A percentile compares a stretch with the other conserved stretches of the same genome.
phyloP scores from a whole-genome alignment of 2,329 filamentous ascomycete genomes.

The Lecanicillium sp. region DNA sequence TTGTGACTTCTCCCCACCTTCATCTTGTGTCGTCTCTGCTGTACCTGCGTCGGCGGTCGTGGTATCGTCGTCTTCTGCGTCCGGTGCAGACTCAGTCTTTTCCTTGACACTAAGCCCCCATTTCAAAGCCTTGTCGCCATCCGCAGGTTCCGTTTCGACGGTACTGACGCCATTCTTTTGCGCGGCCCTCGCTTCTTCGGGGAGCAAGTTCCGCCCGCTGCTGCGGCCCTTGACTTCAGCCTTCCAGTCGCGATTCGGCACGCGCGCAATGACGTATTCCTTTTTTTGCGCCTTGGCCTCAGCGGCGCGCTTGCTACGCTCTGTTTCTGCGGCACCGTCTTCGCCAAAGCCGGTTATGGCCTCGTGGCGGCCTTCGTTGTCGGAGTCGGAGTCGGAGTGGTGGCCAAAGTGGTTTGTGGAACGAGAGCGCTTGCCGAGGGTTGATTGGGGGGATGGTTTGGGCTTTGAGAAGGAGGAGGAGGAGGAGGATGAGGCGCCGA shows the following conservation, averaged over 20 bases:
- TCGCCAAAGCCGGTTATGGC: slow-evolving; percentile 41
- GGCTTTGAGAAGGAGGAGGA: slow-evolving; percentile 20
- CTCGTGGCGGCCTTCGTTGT: slow-evolving; percentile 29
- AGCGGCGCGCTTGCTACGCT: slow-evolving; percentile 18
- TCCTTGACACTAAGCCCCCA: slow-evolving; percentile 43
- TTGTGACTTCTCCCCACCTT: slow-evolving; percentile 11
- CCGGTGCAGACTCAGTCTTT: slow-evolving; percentile 17
- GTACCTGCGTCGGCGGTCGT: slow-evolving; percentile 4
- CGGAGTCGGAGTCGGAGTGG: slow-evolving; percentile 34
- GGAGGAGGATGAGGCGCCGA: slow-evolving; percentile 25
- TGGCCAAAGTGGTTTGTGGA: slow-evolving; percentile 21
- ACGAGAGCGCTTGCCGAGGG: slow-evolving; percentile 41
- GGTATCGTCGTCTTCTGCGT: slow-evolving; percentile 7
- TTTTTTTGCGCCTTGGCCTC: slow-evolving; percentile 18
- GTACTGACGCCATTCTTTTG: slow-evolving; percentile 14
- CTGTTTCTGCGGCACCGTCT: slow-evolving; percentile 33
- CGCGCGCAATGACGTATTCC: slow-evolving; percentile 47
- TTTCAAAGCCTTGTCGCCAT: slow-evolving; percentile 45
- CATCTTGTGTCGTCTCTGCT: slow-evolving; percentile 5
- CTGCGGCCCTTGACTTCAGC: slow-evolving; percentile 39
- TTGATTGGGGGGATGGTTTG: slow-evolving; percentile 28
- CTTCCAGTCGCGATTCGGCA: slow-evolving; percentile 56
- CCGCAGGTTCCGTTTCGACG: slow-evolving; percentile 27
- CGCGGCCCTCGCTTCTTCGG: slow-evolving; percentile 41
- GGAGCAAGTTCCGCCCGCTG: slow-evolving; percentile 48